Evolutionary conservation across 129 eudicot genomes (phyloP).

Genomic region (Chrysanthemum makinoi): DNA sequence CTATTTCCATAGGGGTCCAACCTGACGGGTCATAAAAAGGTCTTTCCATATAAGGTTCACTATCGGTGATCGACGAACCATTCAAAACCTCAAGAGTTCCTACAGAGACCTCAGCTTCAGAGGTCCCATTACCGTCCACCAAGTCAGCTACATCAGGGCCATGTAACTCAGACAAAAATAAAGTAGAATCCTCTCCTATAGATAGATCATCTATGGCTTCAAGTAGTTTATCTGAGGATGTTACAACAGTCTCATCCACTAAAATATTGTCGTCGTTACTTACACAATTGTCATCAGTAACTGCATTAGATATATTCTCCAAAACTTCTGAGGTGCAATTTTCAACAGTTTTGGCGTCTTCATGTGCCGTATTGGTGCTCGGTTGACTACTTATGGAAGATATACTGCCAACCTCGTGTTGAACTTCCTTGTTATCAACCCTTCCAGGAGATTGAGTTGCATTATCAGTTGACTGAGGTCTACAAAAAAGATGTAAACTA

Average conservation of each 20-base stretch:
- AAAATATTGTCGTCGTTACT: no score
- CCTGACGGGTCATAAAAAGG: constrained; percentile 51
- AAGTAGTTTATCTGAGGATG: constrained; percentile 24
- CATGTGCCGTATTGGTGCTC: background rate
- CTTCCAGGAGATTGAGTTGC: constrained; percentile 28
- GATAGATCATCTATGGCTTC: constrained; percentile 39
- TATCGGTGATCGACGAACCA: constrained; percentile 23
- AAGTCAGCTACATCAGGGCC: constrained; percentile 29
- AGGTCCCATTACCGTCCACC: constrained; percentile 24
- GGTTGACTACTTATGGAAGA: no score
- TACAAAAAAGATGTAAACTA: constrained; percentile 22
- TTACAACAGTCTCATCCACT: constrained; percentile 14
- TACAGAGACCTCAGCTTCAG: constrained; percentile 19
- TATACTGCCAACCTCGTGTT: constrained; percentile 8
- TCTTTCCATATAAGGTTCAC: constrained; percentile 31
- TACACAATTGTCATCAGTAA: no score
- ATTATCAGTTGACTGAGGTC: constrained; percentile 33
- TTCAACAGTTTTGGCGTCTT: constrained; percentile 10
- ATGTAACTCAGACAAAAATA: constrained; percentile 48
- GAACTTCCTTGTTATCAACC: constrained; percentile 17
- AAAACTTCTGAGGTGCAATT: background rate
- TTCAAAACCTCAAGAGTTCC: constrained; percentile 19
- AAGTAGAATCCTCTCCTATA: constrained; percentile 41
- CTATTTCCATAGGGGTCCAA: constrained; percentile 92
- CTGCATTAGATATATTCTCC: no score